Conservation (phyloP, 2,329 filamentous ascomycete species). For the Epichloe coenophiala region DNA sequence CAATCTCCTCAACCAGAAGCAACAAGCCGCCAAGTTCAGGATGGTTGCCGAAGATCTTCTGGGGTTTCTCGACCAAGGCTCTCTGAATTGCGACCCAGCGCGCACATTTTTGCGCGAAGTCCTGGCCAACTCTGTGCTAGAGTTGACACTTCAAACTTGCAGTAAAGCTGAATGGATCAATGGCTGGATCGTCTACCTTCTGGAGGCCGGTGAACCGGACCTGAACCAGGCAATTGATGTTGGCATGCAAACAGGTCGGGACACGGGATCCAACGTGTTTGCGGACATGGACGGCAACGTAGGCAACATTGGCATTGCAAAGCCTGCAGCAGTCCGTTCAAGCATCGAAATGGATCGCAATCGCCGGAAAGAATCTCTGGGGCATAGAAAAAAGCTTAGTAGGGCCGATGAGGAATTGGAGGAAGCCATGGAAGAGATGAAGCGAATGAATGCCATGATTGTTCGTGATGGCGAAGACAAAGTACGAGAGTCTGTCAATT, state of each 20-base stretch:
- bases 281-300: slow-evolving; percentile 51
- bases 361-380: slow-evolving; percentile 32
- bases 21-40: slow-evolving; percentile 72
- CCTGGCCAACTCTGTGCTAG: slow-evolving; percentile 66
- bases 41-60: slow-evolving; percentile 80
- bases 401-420: slow-evolving; percentile 81
- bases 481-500: slow-evolving; percentile 14
- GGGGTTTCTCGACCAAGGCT: slow-evolving; percentile 65
- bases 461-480: slow-evolving; percentile 51
- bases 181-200: slow-evolving; percentile 83
- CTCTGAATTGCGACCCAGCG: slow-evolving; percentile 67
- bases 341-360: slow-evolving; percentile 35
- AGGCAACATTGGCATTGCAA: slow-evolving; percentile 44
- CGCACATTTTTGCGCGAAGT: slow-evolving; percentile 73
- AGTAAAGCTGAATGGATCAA: slow-evolving; percentile 94
- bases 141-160: slow-evolving; percentile 69
- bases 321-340: slow-evolving; percentile 23
- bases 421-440: slow-evolving; percentile 73
- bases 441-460: slow-evolving; percentile 73
- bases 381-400: slow-evolving; percentile 59
- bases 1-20: slow-evolving; percentile 65
- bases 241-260: slow-evolving; percentile 43
- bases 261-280: slow-evolving; percentile 32
- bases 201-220: slow-evolving; percentile 67
- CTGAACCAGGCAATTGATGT: slow-evolving; percentile 54